phyloP scores from a whole-genome alignment of 805 yeast species.

The Kregervanrija delftensis region DNA sequence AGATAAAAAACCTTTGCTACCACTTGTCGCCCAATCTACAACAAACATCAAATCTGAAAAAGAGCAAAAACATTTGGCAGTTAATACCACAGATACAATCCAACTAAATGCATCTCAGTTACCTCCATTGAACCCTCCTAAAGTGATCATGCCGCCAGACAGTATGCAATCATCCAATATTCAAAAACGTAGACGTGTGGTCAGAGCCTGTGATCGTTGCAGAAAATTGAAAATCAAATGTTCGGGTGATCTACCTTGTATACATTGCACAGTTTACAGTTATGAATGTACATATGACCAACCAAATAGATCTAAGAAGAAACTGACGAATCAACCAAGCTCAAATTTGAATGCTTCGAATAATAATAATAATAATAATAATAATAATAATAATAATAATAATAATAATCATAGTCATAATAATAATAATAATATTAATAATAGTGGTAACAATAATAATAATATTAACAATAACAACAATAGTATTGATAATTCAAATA shows the following conservation, averaged over 20 bases:
- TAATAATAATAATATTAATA: neutral
- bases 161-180: slow-evolving; percentile 6
- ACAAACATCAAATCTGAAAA: too few relatives aligned
- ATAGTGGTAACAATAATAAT: neutral
- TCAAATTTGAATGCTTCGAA: neutral
- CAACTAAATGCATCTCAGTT: too few relatives aligned
- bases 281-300: slow-evolving; percentile 82
- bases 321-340: slow-evolving; percentile 1
- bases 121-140: slow-evolving; percentile 16
- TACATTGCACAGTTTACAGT: slow-evolving; percentile 73
- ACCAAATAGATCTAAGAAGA: slow-evolving; percentile 41
- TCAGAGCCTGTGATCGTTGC: slow-evolving; percentile 48
- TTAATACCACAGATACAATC: too few relatives aligned
- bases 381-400: too few relatives aligned
- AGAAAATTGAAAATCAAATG: slow-evolving; percentile 46
- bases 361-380: neutral
- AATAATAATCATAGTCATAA: neutral
- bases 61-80: too few relatives aligned
- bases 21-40: too few relatives aligned
- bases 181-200: slow-evolving; percentile 31
- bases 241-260: slow-evolving; percentile 44
- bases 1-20: too few relatives aligned
- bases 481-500: slow-evolving; percentile 8
- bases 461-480: neutral
- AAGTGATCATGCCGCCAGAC: slow-evolving; percentile 22